These are phyloP conservation scores for Theileria orientalis DNA, from an alignment of 169 alveolate species.

Conservation along the genomic window DNA sequence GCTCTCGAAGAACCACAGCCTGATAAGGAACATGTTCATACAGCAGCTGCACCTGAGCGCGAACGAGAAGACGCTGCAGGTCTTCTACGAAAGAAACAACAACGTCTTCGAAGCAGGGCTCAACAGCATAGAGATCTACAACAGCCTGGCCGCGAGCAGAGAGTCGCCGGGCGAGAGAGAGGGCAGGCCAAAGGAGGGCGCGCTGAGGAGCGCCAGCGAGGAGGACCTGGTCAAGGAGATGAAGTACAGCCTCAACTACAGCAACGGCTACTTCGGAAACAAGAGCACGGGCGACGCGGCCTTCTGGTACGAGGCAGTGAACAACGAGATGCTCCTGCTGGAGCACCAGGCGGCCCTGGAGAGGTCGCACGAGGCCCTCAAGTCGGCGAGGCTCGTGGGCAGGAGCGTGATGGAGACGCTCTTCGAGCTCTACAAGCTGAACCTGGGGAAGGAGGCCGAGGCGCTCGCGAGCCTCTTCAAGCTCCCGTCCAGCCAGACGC, in stretches of 20 bases:
- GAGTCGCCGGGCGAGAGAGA: slow-evolving; percentile 5
- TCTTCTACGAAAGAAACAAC: slow-evolving; percentile 40
- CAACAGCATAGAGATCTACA: slow-evolving; percentile 23
- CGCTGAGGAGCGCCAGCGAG: background rate
- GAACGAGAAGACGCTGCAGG: slow-evolving; percentile 28
- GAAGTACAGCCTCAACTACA: slow-evolving; percentile 24
- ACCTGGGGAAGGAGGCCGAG: slow-evolving; percentile 39
- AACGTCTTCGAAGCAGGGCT: slow-evolving; percentile 45
- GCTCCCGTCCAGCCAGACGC: slow-evolving; percentile 42
- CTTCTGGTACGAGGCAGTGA: slow-evolving; percentile 45
- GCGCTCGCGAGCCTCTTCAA: slow-evolving; percentile 22
- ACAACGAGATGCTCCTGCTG: slow-evolving; percentile 34
- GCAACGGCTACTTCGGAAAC: slow-evolving; percentile 39
- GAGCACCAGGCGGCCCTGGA: slow-evolving; percentile 27
- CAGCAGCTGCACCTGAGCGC: slow-evolving; percentile 25
- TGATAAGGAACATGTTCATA: slow-evolving; percentile 42
- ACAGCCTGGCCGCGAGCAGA: background rate
- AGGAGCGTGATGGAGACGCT: slow-evolving; percentile 44
- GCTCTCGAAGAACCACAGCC: slow-evolving; percentile 16
- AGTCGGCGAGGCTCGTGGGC: slow-evolving; percentile 16
- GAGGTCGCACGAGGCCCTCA: background rate
- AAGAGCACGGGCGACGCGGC: slow-evolving; percentile 2
- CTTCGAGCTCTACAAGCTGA: slow-evolving; percentile 30
- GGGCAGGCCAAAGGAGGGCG: background rate
- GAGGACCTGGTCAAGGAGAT: slow-evolving; percentile 4